Evolutionary conservation across 495 filamentous ascomycete species (phyloP).

Genomic region (Cudoniella acicularis): DNA sequence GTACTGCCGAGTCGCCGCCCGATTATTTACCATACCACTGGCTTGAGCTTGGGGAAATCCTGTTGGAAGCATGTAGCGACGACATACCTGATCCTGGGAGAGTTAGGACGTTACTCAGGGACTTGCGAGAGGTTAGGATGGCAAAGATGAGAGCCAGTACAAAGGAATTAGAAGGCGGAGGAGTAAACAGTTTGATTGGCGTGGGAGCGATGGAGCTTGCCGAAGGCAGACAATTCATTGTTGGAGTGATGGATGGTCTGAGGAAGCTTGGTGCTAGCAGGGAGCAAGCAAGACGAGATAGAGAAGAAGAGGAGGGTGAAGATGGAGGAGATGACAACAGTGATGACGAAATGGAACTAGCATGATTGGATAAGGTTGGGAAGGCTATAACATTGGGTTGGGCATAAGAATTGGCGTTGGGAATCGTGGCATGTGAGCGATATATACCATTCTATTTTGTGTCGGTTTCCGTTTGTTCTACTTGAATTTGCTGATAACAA

Average conservation of each 20-base stretch:
- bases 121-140: conserved; percentile 82
- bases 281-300: conserved; percentile 52
- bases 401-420: conserved; percentile 1
- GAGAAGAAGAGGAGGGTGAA: conserved; percentile 46
- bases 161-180: conserved; percentile 65
- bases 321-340: conserved; percentile 36
- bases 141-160: conserved; percentile 81
- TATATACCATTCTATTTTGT: background rate
- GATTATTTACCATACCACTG: conserved; percentile 88
- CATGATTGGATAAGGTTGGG: background rate
- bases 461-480: too few species aligned
- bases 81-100: conserved; percentile 75
- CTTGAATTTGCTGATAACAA: too few species aligned
- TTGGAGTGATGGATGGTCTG: conserved; percentile 82
- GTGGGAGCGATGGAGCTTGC: conserved; percentile 89
- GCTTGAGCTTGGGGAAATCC: conserved; percentile 81
- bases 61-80: conserved; percentile 80
- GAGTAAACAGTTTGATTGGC: conserved; percentile 71
- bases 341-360: conserved; percentile 47
- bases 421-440: background rate
- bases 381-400: background rate
- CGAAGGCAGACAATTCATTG: conserved; percentile 80
- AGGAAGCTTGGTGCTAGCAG: conserved; percentile 59
- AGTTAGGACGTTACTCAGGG: conserved; percentile 71
- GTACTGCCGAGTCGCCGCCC: conserved; percentile 54